These are phyloP conservation scores for Apiotrichum laibachii DNA, from an alignment of 1,284 basidiomycete species.

Conservation along the genomic window DNA sequence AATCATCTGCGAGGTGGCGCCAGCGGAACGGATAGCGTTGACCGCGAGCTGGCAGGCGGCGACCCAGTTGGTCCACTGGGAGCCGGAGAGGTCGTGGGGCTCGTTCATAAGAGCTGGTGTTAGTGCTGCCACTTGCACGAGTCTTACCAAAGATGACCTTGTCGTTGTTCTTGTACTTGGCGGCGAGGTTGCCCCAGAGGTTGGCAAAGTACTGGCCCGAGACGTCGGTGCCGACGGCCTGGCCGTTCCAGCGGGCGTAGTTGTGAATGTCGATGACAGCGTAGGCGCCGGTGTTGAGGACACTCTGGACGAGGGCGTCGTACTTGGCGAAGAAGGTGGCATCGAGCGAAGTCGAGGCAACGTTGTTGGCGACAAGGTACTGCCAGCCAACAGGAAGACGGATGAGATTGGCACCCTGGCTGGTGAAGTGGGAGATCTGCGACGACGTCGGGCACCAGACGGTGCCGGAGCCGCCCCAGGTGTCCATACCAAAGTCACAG, in stretches of 20 bases:
- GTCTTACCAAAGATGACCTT: constrained; percentile 56
- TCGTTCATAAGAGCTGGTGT: constrained; percentile 45
- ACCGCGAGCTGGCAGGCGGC: constrained; percentile 43
- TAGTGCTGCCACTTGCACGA: not conserved
- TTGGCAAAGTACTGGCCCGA: constrained; percentile 58
- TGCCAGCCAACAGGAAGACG: constrained; percentile 59
- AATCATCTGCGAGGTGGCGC: constrained; percentile 43
- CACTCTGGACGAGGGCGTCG: constrained; percentile 54
- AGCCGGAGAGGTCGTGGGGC: constrained; percentile 40
- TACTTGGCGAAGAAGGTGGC: constrained; percentile 55
- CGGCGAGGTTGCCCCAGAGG: constrained; percentile 59
- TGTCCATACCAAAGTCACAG: constrained; percentile 38
- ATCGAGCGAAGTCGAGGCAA: constrained; percentile 47
- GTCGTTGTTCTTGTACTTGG: constrained; percentile 56
- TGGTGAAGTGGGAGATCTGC: constrained; percentile 60
- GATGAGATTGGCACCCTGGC: constrained; percentile 43
- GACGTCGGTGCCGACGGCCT: constrained; percentile 58
- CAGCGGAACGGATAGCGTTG: constrained; percentile 47
- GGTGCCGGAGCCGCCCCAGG: constrained; percentile 26
- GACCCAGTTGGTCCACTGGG: constrained; percentile 27
- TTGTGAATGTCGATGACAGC: constrained; percentile 59
- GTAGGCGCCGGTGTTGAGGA: constrained; percentile 54
- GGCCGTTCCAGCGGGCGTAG: constrained; percentile 44
- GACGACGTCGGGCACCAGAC: constrained; percentile 53
- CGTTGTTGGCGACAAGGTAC: constrained; percentile 56